A percentile compares a stretch with the other conserved stretches of the same genome.
Conservation (phyloP, 176 grass and related monocot species). For the Rhipidocladum racemiflorum region DNA sequence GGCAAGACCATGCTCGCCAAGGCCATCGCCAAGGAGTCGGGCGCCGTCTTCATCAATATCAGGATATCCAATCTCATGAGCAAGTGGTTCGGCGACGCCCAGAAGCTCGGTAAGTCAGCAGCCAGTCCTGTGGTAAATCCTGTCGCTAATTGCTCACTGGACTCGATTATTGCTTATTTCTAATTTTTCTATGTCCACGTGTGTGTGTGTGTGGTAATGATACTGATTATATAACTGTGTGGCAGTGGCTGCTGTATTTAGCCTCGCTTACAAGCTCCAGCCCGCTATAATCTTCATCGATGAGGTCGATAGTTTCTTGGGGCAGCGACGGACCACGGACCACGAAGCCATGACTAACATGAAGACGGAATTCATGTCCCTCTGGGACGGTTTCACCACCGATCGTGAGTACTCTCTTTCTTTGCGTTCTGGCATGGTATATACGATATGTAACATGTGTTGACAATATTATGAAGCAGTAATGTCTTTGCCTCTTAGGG, state of each 20-base stretch:
- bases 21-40: conserved; percentile 88
- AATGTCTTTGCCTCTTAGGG: neutral
- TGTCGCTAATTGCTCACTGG: neutral
- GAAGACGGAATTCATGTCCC: conserved; percentile 99
- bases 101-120: conserved; percentile 71
- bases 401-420: conserved; percentile 59
- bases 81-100: conserved; percentile 97
- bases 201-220: neutral
- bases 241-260: conserved; percentile 90
- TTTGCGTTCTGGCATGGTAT: neutral
- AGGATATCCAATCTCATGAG: conserved; percentile 98
- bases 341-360: conserved; percentile 94
- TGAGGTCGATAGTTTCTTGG: conserved; percentile 95
- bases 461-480: neutral
- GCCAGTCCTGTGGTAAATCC: neutral
- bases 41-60: conserved; percentile 95
- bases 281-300: conserved; percentile 99
- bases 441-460: neutral
- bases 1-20: conserved; percentile 99
- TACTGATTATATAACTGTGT: conserved; percentile 3
- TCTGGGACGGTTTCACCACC: conserved; percentile 98
- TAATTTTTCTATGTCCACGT: neutral
- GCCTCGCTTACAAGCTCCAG: conserved; percentile 82
- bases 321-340: conserved; percentile 74
- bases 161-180: neutral